These are phyloP conservation scores for Yamadazyma friedrichii DNA, from an alignment of 1,139 yeast genomes.

Conservation along the genomic window DNA sequence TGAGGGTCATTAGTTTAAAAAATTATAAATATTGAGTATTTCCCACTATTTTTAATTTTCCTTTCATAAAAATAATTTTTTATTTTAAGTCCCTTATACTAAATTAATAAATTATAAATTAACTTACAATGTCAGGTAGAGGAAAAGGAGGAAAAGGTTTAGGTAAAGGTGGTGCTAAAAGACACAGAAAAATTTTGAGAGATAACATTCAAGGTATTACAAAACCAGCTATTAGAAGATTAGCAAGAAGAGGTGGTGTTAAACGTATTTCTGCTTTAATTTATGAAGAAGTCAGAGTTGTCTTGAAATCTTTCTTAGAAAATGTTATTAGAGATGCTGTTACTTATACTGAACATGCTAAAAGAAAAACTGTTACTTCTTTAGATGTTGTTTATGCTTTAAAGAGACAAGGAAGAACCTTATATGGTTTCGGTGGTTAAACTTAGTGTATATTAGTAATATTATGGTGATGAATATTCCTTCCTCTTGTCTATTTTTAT, in stretches of 20 bases:
- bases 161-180: slow-evolving; percentile 99
- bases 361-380: slow-evolving; percentile 99
- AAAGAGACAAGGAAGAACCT: slow-evolving; percentile 99
- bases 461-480: slow-evolving; percentile 9
- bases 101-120: slow-evolving; percentile 1
- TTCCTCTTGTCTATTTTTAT: neutral
- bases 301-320: slow-evolving; percentile 92
- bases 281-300: slow-evolving; percentile 98
- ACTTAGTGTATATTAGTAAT: slow-evolving; percentile 11
- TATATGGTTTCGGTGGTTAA: slow-evolving; percentile 99
- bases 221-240: slow-evolving; percentile 99
- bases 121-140: slow-evolving; percentile 86
- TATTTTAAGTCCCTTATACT: slow-evolving; percentile 1
- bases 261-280: slow-evolving; percentile 99
- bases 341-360: slow-evolving; percentile 99
- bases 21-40: slow-evolving; percentile 1
- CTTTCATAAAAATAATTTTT: slow-evolving; percentile 8
- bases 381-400: slow-evolving; percentile 98
- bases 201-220: slow-evolving; percentile 99
- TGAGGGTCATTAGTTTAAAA: neutral
- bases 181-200: slow-evolving; percentile 99
- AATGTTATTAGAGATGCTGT: slow-evolving; percentile 98
- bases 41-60: slow-evolving; percentile 12
- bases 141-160: slow-evolving; percentile 99
- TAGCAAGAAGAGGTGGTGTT: slow-evolving; percentile 99